A percentile compares a stretch with the other conserved stretches of the same genome.
Evolutionary conservation across 306 rosid species (phyloP).

Genomic region (Acacia confusa): DNA sequence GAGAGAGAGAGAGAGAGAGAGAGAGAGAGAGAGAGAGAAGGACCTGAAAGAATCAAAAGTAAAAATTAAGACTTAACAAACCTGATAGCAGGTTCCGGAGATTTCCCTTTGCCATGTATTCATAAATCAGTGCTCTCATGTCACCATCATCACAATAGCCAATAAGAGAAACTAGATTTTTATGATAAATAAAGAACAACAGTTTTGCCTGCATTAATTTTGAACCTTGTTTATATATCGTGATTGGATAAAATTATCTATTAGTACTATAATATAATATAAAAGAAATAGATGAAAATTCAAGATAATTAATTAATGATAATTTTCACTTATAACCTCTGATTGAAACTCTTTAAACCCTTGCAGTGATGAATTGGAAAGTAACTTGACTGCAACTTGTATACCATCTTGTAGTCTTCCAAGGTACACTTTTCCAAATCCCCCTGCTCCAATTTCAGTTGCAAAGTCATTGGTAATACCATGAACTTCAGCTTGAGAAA

Average conservation of each 20-base stretch:
- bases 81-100: constrained; percentile 20
- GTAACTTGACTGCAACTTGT: constrained; percentile 49
- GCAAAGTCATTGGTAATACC: constrained; percentile 39
- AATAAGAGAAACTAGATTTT: constrained; percentile 28
- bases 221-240: neutral
- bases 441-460: constrained; percentile 48
- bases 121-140: constrained; percentile 28
- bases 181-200: constrained; percentile 23
- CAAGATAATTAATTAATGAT: too few relatives aligned
- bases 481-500: constrained; percentile 30
- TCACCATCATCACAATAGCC: constrained; percentile 36
- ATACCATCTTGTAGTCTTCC: constrained; percentile 20
- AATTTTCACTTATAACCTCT: constrained; percentile 27
- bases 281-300: too few relatives aligned
- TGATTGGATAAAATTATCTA: too few relatives aligned
- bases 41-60: neutral
- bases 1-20: neutral
- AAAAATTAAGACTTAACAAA: neutral
- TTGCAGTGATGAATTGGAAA: constrained; percentile 42
- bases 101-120: constrained; percentile 35
- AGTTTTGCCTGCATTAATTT: constrained; percentile 24
- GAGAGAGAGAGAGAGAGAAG: neutral
- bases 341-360: constrained; percentile 41
- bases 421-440: constrained; percentile 48
- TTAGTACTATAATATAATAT: too few relatives aligned